phyloP scores from a whole-genome alignment of 2,329 filamentous ascomycete genomes.

The Trichoderma koningiopsis region DNA sequence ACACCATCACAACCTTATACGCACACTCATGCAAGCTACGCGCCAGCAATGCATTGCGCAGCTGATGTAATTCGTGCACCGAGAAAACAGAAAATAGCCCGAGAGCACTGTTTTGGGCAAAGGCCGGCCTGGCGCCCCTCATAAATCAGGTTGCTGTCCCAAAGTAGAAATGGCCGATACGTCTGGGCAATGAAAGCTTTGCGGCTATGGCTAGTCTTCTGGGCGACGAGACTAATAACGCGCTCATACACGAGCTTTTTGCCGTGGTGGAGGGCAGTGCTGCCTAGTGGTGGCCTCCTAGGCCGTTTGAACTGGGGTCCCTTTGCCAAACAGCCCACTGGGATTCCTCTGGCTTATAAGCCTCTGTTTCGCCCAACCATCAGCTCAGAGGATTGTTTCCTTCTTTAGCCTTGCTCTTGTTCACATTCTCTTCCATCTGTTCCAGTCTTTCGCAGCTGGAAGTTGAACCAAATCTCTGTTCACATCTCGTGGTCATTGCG shows the following conservation, averaged over 20 bases:
- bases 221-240: not conserved
- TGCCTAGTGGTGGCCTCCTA: conserved; percentile 1
- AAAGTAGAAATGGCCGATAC: conserved; percentile 22
- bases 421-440: not conserved
- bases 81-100: not conserved
- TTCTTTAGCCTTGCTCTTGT: conserved; percentile 15
- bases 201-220: not conserved
- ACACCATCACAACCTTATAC: not conserved
- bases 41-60: not conserved
- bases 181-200: not conserved
- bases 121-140: not conserved
- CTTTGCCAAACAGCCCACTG: conserved; percentile 14
- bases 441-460: not conserved
- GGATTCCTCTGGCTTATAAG: conserved; percentile 6
- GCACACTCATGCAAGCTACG: not conserved
- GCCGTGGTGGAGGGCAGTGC: conserved; percentile 22
- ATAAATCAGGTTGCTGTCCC: conserved; percentile 4
- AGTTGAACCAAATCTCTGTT: not conserved
- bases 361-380: conserved; percentile 4
- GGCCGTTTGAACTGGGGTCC: conserved; percentile 21
- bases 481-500: not conserved
- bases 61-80: conserved; percentile 1
- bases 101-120: conserved; percentile 15
- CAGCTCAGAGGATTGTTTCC: not conserved
- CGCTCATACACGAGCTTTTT: conserved; percentile 11